Evolutionary conservation across 2,329 filamentous ascomycete species (phyloP).

Genomic region (Chaetomium sp.): DNA sequence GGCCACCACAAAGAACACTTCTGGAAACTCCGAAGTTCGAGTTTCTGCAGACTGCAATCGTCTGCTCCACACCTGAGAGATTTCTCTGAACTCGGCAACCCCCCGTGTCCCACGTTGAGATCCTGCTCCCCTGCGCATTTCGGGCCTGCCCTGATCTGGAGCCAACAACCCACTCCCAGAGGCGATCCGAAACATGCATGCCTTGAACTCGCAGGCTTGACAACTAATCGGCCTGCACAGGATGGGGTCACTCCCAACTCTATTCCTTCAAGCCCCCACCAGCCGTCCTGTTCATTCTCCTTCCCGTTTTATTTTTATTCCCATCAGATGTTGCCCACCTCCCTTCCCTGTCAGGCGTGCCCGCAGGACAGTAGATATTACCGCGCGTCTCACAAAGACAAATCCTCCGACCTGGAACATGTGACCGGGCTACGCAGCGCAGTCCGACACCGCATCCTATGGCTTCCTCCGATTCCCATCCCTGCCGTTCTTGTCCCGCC

Average conservation of each 20-base stretch:
- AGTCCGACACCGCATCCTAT: constrained; percentile 12
- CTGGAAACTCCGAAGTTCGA: constrained; percentile 21
- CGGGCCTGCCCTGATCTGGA: constrained; percentile 17
- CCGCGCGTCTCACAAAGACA: constrained; percentile 22
- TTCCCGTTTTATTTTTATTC: constrained; percentile 22
- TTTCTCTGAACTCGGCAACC: not conserved
- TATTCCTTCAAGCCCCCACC: constrained; percentile 16
- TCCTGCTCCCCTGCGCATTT: constrained; percentile 13
- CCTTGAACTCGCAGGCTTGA: constrained; percentile 6
- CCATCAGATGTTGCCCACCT: not conserved
- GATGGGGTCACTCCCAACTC: constrained; percentile 10
- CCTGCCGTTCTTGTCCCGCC: constrained; percentile 5
- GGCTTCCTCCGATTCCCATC: not conserved
- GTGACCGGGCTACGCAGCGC: not conserved
- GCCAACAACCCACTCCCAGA: not conserved
- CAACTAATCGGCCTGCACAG: constrained; percentile 11
- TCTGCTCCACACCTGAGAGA: constrained; percentile 6
- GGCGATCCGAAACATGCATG: constrained; percentile 18
- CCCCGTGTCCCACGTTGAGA: constrained; percentile 16
- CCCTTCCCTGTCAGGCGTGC: not conserved
- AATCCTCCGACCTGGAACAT: constrained; percentile 9
- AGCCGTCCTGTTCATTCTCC: constrained; percentile 18
- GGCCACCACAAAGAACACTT: constrained; percentile 27
- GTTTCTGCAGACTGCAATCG: constrained; percentile 9
- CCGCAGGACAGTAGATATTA: constrained; percentile 26